These are phyloP conservation scores for Crotalaria pallida DNA, from an alignment of 306 rosid species.

Conservation along the genomic window DNA sequence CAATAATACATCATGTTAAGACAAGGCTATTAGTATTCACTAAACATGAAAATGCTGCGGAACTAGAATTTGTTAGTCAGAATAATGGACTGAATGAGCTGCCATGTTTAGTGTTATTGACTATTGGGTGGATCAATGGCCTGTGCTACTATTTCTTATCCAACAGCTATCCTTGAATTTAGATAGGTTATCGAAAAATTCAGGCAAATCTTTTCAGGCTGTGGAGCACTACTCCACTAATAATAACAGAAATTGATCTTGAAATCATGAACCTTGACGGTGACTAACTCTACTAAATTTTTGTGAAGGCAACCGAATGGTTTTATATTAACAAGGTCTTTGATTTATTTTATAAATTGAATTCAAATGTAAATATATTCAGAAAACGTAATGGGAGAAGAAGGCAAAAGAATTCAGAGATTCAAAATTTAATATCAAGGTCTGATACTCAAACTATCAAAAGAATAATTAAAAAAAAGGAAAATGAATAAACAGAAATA, in stretches of 20 bases:
- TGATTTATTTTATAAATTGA: not conserved
- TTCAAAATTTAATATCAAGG: not conserved
- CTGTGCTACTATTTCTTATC: not conserved
- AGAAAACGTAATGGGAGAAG: not conserved
- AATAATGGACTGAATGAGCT: not conserved
- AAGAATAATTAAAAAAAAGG: too few species aligned
- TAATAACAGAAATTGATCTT: not conserved
- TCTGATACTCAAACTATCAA: not conserved
- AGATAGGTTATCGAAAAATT: not conserved
- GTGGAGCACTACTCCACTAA: not conserved
- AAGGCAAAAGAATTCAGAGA: not conserved
- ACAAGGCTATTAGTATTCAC: not conserved
- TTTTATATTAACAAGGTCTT: not conserved
- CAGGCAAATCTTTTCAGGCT: not conserved
- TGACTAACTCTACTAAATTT: not conserved
- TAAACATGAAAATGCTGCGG: not conserved
- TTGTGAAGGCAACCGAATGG: not conserved
- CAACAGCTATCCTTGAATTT: not conserved
- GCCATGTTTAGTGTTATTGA: not conserved
- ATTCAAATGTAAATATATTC: not conserved
- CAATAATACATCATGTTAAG: not conserved
- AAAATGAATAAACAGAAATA: not conserved
- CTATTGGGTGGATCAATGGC: not conserved
- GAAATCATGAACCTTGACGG: not conserved
- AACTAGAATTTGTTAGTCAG: not conserved